A percentile compares a stretch with the other conserved stretches of the same genome.
These are phyloP conservation scores for Byssochlamys sp. DNA, from an alignment of 2,329 filamentous ascomycete species.

Conservation along the genomic window DNA sequence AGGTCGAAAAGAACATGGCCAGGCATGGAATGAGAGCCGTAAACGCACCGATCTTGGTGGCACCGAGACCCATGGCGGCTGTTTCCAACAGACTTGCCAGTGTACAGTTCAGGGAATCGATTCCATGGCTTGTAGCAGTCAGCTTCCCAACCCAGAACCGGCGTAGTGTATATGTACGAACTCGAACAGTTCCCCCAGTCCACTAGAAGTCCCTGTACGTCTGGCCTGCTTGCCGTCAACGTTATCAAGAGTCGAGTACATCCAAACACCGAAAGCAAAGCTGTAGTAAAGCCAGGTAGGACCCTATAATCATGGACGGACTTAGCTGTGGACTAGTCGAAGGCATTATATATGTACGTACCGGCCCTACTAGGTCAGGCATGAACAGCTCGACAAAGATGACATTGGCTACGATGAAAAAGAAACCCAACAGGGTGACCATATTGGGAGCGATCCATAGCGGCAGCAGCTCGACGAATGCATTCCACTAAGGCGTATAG, in stretches of 20 bases:
- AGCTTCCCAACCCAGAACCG: conserved; percentile 12
- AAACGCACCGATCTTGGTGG: conserved; percentile 74
- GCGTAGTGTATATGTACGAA: conserved; percentile 28
- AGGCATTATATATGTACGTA: conserved; percentile 37
- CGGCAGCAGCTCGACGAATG: conserved; percentile 79
- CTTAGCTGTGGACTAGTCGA: conserved; percentile 6
- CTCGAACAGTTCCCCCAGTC: conserved; percentile 92
- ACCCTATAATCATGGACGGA: conserved; percentile 42
- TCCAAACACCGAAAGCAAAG: conserved; percentile 91
- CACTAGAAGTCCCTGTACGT: conserved; percentile 86
- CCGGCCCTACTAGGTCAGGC: conserved; percentile 82
- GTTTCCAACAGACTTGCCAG: conserved; percentile 83
- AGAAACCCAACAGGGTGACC: conserved; percentile 89
- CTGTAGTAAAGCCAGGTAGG: conserved; percentile 91
- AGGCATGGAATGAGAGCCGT: conserved; percentile 84
- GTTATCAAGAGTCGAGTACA: conserved; percentile 98
- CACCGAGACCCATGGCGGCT: conserved; percentile 83
- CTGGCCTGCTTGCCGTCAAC: conserved; percentile 96
- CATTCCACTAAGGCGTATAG: conserved; percentile 68
- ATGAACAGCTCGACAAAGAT: conserved; percentile 65
- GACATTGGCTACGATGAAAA: conserved; percentile 83
- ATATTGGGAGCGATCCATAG: conserved; percentile 97
- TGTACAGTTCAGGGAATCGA: conserved; percentile 95
- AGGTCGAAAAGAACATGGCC: conserved; percentile 98
- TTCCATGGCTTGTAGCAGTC: conserved; percentile 59